A percentile compares a stretch with the other conserved stretches of the same genome.
Evolutionary conservation across 192 early-diverging fungal genomes (phyloP).

Genomic region (Pilaira anomala): DNA sequence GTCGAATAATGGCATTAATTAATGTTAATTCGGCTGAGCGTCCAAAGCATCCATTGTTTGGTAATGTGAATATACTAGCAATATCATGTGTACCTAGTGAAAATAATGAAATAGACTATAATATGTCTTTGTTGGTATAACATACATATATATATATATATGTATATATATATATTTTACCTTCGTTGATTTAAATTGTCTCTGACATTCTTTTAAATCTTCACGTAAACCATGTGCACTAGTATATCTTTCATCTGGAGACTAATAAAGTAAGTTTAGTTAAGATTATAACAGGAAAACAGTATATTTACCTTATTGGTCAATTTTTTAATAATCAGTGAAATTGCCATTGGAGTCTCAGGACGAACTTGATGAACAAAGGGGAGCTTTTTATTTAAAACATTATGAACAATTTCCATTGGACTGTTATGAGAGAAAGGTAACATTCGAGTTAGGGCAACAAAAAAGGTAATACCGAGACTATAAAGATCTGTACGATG

Average conservation of each 20-base stretch:
- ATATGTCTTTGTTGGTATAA: neutral
- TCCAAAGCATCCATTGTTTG: constrained; percentile 26
- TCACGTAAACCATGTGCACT: constrained; percentile 32
- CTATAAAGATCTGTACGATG: constrained; percentile 38
- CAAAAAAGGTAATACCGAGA: constrained; percentile 33
- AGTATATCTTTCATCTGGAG: constrained; percentile 34
- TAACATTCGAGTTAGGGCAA: constrained; percentile 20
- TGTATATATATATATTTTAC: constrained; percentile 7
- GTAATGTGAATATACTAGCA: constrained; percentile 29
- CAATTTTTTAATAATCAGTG: constrained; percentile 33
- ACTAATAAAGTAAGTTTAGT: no score
- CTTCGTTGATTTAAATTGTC: constrained; percentile 21
- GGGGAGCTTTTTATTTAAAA: constrained; percentile 27
- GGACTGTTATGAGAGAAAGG: constrained; percentile 28
- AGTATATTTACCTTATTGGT: constrained; percentile 28
- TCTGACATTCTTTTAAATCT: constrained; percentile 29
- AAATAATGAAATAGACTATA: constrained; percentile 26
- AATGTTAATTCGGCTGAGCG: constrained; percentile 24
- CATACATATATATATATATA: neutral
- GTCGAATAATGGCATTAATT: constrained; percentile 23
- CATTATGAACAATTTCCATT: constrained; percentile 32
- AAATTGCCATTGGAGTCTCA: constrained; percentile 21
- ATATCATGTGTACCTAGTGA: constrained; percentile 28
- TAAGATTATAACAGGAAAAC: neutral
- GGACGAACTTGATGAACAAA: constrained; percentile 20